Evolutionary conservation across 2,329 filamentous ascomycete genomes (phyloP), one percentile per base, ranked within the genome.

Genomic region (Lachnellula suecica): DNA sequence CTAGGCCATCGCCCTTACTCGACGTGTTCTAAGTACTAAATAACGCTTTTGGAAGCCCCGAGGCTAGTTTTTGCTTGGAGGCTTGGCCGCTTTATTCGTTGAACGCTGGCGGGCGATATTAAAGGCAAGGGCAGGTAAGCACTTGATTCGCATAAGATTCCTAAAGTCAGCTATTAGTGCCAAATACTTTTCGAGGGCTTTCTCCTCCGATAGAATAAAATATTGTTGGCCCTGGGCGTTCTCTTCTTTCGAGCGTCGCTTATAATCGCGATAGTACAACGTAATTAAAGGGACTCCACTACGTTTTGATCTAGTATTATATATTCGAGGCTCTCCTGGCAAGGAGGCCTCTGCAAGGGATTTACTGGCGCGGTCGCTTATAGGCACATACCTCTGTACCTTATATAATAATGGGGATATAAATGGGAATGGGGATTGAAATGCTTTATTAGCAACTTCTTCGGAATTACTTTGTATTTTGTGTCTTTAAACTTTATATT

Each of bases 211-310:
- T 10, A 53, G 62, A 40, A 52, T 61, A 46, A 67, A 62, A 49
- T 66, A 67, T 50, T 61, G 58, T 57, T 67, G 51, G 43, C 47
- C 34, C 52, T 64, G 29, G 38, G 58, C 63, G 54, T 67, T 66
- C 29, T 61, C 54, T 54, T 65, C 48, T 43, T 31, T 61, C 22
- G 60, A 68, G 37, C 22, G 59, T 44, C 61, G 59, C 17, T 63
- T 57, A 31, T 44, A 53, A 25, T 40, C 54, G 54, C 60, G 58
- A 52, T 61, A 25, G 53, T 60, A 53, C 20, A 68, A 54, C n/a
- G 61, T 66, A 53, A 56, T 59, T 24, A 67, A 59, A 54, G 47
- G 51, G 17, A 56, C 53, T 45, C 53, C 46, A 37, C 31, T 59
- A n/a, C 49, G 51, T 66, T 68, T 59, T 60, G 61, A 60, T 66